phyloP scores from a whole-genome alignment of 73 alveolate genomes.

The Durusdinium trenchii region DNA sequence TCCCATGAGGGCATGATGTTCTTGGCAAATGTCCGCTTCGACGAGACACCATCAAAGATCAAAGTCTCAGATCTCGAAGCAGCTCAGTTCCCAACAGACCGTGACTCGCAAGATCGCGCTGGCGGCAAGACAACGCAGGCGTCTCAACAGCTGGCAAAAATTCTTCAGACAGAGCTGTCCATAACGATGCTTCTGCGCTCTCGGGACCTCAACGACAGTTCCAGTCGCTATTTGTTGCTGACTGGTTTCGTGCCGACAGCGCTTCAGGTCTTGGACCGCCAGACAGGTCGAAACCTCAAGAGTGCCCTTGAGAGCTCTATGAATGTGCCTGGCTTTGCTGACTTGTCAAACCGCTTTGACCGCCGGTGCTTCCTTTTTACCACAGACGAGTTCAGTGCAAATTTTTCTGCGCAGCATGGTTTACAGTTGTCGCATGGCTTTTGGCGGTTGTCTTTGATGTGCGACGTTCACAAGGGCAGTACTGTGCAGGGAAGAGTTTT shows the following conservation, averaged over 20 bases:
- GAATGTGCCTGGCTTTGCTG: neutral
- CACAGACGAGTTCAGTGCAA: neutral
- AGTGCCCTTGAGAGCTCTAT: neutral
- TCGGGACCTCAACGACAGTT: neutral
- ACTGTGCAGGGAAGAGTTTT: neutral
- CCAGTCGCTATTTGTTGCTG: neutral
- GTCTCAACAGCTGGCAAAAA: neutral
- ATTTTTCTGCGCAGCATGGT: neutral
- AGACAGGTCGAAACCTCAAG: neutral
- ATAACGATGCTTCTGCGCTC: neutral
- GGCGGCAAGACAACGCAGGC: neutral
- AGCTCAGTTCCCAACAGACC: neutral
- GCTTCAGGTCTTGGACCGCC: neutral
- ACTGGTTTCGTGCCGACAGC: neutral
- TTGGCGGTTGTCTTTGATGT: too few relatives aligned
- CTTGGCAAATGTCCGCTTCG: neutral
- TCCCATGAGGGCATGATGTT: neutral
- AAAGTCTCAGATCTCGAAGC: neutral
- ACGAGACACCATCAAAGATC: constrained; percentile 18
- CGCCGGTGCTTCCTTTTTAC: neutral
- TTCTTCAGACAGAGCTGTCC: neutral
- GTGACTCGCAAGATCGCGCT: neutral
- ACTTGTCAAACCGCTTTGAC: neutral
- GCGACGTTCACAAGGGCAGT: neutral
- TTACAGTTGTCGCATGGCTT: too few relatives aligned